Base-by-base conservation (phyloP, 2,329 filamentous ascomycete species). In the Phyllosticta citriasiana region DNA sequence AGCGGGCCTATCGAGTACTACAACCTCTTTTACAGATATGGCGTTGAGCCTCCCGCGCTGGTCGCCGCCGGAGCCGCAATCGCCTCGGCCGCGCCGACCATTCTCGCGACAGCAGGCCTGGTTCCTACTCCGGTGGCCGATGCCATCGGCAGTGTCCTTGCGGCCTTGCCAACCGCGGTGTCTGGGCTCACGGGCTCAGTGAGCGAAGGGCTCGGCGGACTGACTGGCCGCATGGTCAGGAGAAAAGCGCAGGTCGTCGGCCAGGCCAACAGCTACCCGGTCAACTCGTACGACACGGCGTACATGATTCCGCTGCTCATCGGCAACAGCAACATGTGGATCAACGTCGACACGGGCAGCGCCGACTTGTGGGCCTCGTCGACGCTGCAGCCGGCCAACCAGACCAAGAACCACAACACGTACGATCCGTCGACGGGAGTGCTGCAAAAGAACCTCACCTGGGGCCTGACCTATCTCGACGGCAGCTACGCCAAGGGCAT, bases 271-370 rank as follows among this genome's bases (percentile, higher is more conserved):
- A 54, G 54, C 1, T 57, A 54, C 7, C 59, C 59, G 0, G 54
- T 57, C 27, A 57, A 57, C 59, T 30, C 53, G 14, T 71, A 71
- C 63, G 72, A 74, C 56, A 68, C 67, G 7, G 66, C 67, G 14
- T 78, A 78, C 66, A 71, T 78, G 6, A 74, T 71, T 65, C 83
- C 85, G 0, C 82, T 91, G 55, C 79, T 76, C 2, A 77, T 91
- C 64, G 88, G 88, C 53, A 75, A 33, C 35, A 60, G 5, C 10
- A 53, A 54, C 27, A 16, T 57, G 64, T 80, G 84, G 63, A 71
- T 91, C 62, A 86, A 89, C 70, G 81, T 91, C 63, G 88, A 91
- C 66, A 91, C 88, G 14, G 87, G 79, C 64, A 87, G 78, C 65
- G 79, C 84, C 47, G 86, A 88, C 73, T 80, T 88, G 86, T 84